A percentile compares a stretch with the other conserved stretches of the same genome.
These are phyloP conservation scores for Ogataea henricii DNA, from an alignment of 805 yeast genomes.

Conservation along the genomic window DNA sequence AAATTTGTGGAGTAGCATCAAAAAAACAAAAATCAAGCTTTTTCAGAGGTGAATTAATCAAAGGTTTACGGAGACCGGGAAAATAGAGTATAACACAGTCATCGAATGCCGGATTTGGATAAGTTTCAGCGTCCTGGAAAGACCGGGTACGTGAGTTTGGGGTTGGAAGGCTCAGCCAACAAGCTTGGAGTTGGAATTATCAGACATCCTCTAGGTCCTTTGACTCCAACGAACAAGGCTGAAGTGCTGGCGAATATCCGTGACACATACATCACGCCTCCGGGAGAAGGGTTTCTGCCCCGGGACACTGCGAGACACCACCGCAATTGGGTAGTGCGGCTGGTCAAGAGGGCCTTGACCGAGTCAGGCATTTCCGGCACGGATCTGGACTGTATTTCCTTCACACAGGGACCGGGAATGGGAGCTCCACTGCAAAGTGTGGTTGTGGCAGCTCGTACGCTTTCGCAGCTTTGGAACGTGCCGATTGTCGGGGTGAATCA, in stretches of 20 bases:
- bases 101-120: slow-evolving; percentile 41
- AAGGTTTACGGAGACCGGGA: background rate
- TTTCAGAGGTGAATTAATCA: background rate
- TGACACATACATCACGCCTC: slow-evolving; percentile 94
- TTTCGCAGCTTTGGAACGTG: slow-evolving; percentile 73
- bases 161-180: slow-evolving; percentile 96
- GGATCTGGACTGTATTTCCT: slow-evolving; percentile 80
- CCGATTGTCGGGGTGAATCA: slow-evolving; percentile 96
- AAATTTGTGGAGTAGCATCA: background rate
- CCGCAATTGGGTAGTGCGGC: slow-evolving; percentile 87
- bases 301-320: slow-evolving; percentile 97
- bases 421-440: slow-evolving; percentile 97
- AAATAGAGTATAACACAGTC: background rate
- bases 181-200: slow-evolving; percentile 94
- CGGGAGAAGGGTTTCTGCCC: slow-evolving; percentile 97
- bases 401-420: slow-evolving; percentile 99
- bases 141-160: slow-evolving; percentile 69
- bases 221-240: slow-evolving; percentile 61
- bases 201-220: slow-evolving; percentile 65
- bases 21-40: background rate
- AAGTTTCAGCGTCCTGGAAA: slow-evolving; percentile 42
- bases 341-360: slow-evolving; percentile 63
- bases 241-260: slow-evolving; percentile 84
- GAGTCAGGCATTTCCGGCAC: slow-evolving; percentile 54
- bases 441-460: slow-evolving; percentile 87